Percentiles rank a stretch among this genome's conserved stretches.
Conservation (phyloP, 2,329 filamentous ascomycete species). For the Talaromyces pinophilus region DNA sequence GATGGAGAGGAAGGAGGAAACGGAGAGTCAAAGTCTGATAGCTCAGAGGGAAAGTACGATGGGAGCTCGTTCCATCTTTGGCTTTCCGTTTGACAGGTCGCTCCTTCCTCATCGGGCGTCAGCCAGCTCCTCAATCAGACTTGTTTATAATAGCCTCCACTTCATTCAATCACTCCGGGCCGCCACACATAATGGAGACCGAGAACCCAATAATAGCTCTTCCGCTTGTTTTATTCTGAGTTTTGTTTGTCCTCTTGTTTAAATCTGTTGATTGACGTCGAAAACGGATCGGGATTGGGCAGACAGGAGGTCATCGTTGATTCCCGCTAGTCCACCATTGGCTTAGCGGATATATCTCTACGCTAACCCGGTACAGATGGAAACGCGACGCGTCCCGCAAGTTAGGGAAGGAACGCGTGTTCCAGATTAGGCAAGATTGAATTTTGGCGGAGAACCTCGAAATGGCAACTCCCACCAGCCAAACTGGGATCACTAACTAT, state of each 20-base stretch:
- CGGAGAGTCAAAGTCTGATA: not conserved
- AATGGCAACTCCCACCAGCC: not conserved
- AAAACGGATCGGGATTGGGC: not conserved
- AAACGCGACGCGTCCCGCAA: conserved; percentile 10
- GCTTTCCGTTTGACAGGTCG: conserved; percentile 27
- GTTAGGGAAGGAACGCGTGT: conserved; percentile 5
- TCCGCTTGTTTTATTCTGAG: not conserved
- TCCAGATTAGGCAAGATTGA: conserved; percentile 20
- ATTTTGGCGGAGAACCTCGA: not conserved
- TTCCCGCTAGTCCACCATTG: not conserved
- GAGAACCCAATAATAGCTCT: not conserved
- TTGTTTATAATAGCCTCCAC: not conserved
- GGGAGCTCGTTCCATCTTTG: not conserved
- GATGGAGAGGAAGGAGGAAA: not conserved
- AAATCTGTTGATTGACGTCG: not conserved
- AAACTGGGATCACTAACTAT: not conserved
- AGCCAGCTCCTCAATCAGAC: conserved; percentile 33
- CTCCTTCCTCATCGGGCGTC: conserved; percentile 34
- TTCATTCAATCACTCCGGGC: not conserved
- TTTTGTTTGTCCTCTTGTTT: not conserved
- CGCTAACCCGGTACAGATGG: not conserved
- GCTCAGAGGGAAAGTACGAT: not conserved
- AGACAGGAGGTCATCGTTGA: not conserved
- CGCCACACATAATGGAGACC: not conserved
- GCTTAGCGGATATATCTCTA: not conserved